A percentile compares a stretch with the other conserved stretches of the same genome.
phyloP scores from a whole-genome alignment of 1,284 basidiomycete genomes.

The Trametes sp. region DNA sequence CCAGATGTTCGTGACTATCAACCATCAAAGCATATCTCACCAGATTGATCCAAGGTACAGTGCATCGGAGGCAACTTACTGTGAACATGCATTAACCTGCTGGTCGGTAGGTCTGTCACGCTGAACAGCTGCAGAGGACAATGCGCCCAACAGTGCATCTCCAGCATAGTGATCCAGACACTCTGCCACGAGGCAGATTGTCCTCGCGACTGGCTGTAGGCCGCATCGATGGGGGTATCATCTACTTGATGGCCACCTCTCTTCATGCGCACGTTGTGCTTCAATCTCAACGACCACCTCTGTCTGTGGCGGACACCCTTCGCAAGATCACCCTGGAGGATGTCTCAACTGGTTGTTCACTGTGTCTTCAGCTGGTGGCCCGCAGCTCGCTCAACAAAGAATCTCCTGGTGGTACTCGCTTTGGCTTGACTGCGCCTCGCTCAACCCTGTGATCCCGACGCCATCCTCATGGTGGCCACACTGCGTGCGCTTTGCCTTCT shows the following conservation, averaged over 20 bases:
- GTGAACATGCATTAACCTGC: no score
- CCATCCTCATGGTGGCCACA: slow-evolving; percentile 9
- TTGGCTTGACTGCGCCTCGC: background rate
- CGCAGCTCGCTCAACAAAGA: slow-evolving; percentile 5
- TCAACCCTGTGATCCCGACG: slow-evolving; percentile 5
- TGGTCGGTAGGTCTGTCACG: background rate
- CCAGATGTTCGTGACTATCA: no score
- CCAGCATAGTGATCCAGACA: background rate
- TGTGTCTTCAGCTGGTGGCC: background rate
- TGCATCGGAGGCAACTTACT: no score
- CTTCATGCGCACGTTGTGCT: background rate
- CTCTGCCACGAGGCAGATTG: slow-evolving; percentile 12
- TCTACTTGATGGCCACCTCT: background rate
- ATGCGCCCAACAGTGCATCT: background rate
- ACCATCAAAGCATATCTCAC: no score
- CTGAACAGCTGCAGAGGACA: background rate
- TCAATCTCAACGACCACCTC: background rate
- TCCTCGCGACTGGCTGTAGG: background rate
- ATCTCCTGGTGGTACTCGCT: background rate
- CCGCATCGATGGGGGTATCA: background rate
- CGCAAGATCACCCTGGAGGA: background rate
- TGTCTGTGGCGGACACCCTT: background rate
- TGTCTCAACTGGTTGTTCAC: background rate
- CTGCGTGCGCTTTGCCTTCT: slow-evolving; percentile 6
- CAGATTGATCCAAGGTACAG: no score